Evolutionary conservation across 163 green algal genomes (phyloP).

Genomic region (Scenedesmus sp.): DNA sequence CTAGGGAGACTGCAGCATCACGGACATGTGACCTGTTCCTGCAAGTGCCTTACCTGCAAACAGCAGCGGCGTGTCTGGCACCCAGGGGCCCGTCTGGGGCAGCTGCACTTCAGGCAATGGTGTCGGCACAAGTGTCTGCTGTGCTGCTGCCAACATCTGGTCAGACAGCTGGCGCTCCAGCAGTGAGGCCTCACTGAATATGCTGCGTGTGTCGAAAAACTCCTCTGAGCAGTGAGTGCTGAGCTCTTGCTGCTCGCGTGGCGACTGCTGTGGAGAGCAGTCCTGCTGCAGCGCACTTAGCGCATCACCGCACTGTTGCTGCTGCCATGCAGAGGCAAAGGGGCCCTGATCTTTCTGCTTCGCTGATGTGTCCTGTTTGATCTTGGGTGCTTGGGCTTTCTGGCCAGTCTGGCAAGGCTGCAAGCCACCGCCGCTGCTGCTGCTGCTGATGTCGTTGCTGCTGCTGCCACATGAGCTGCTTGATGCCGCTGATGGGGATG

Average conservation of each 20-base stretch:
- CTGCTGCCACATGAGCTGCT: neutral
- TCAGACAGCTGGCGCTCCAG: constrained; percentile 11
- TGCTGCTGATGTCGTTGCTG: neutral
- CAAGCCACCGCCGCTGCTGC: too few species aligned
- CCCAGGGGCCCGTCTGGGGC: neutral
- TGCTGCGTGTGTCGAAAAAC: constrained; percentile 1
- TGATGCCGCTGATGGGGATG: neutral
- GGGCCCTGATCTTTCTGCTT: neutral
- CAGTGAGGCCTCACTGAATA: neutral
- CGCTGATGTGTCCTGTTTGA: neutral
- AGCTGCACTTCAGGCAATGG: neutral
- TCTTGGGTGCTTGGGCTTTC: neutral
- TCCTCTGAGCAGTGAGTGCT: neutral
- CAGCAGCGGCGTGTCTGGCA: neutral
- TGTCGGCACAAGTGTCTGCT: neutral
- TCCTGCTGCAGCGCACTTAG: neutral
- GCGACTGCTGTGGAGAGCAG: neutral
- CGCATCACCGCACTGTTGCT: neutral
- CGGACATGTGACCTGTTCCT: neutral
- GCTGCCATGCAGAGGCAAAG: neutral
- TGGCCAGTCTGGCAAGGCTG: neutral
- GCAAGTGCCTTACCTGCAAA: neutral
- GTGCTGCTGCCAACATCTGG: neutral
- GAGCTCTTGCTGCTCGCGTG: neutral
- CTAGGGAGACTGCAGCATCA: neutral